Conservation (phyloP, 2,329 filamentous ascomycete species). For the Pseudogymnoascus pannorum region DNA sequence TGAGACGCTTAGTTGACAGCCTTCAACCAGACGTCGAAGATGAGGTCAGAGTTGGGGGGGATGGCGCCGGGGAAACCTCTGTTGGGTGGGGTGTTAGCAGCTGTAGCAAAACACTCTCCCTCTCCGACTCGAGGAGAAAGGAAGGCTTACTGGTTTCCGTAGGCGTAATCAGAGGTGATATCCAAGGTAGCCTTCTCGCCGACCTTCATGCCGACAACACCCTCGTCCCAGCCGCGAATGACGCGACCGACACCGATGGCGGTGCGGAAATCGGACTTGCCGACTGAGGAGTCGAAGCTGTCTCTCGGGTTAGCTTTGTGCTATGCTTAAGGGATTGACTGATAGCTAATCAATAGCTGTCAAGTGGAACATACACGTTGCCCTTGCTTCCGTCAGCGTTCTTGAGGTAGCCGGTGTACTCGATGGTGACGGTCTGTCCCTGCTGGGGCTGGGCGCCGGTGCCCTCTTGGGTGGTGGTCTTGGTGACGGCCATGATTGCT, state of each 20-base stretch:
- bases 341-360: neutral
- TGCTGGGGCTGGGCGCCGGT: constrained; percentile 50
- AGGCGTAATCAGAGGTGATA: constrained; percentile 66
- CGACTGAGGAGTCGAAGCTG: constrained; percentile 85
- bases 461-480: constrained; percentile 56
- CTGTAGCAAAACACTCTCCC: no score
- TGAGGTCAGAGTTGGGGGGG: constrained; percentile 63
- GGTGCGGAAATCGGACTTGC: constrained; percentile 67
- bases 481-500: constrained; percentile 62
- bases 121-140: no score
- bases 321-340: neutral
- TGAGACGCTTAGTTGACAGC: constrained; percentile 48
- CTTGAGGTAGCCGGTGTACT: constrained; percentile 86
- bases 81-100: constrained; percentile 9
- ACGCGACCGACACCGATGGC: constrained; percentile 76
- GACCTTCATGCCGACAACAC: constrained; percentile 75
- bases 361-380: constrained; percentile 48
- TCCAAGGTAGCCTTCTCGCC: constrained; percentile 84
- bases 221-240: constrained; percentile 84
- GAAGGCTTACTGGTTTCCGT: constrained; percentile 49
- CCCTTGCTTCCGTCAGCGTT: constrained; percentile 62
- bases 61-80: constrained; percentile 77
- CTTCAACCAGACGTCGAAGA: constrained; percentile 71
- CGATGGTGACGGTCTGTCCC: constrained; percentile 73
- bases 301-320: constrained; percentile 16